phyloP scores from a whole-genome alignment of 2,329 filamentous ascomycete genomes.

The Diaporthe nobilis region DNA sequence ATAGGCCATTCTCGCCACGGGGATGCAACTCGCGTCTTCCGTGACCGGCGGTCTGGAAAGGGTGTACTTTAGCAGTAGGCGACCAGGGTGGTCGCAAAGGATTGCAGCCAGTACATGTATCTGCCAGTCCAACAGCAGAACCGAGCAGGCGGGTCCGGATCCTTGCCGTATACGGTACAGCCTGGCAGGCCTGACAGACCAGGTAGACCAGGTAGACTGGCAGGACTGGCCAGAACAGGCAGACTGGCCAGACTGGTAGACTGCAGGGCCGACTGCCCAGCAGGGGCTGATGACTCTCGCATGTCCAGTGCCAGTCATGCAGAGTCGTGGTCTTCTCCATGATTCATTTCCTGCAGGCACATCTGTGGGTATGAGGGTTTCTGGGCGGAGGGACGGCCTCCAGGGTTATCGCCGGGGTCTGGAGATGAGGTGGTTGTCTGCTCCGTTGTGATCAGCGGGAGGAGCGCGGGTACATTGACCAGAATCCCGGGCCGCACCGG shows the following conservation, averaged over 20 bases:
- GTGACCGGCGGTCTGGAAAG: conserved; percentile 14
- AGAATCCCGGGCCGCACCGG: conserved; percentile 12
- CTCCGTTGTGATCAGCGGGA: conserved; percentile 16
- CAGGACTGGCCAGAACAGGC: neutral
- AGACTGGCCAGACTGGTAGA: neutral
- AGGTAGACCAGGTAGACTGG: neutral
- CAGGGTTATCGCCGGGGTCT: neutral
- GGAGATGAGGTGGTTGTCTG: conserved; percentile 2
- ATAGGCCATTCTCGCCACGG: neutral
- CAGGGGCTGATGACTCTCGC: neutral
- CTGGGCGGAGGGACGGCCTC: neutral
- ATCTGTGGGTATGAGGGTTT: conserved; percentile 2
- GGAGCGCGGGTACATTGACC: conserved; percentile 14
- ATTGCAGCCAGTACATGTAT: neutral
- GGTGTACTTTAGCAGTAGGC: neutral
- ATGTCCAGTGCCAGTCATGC: neutral
- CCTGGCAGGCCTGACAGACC: neutral
- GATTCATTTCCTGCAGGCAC: conserved; percentile 28
- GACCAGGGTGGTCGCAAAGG: neutral
- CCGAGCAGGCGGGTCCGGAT: neutral
- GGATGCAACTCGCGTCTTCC: neutral
- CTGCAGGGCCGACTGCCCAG: neutral
- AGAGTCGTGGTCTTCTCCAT: neutral
- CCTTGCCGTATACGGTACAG: neutral
- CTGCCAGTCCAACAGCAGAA: neutral